These are phyloP conservation scores for Xylariaceae sp. DNA, from an alignment of 2,329 filamentous ascomycete genomes.

Conservation along the genomic window DNA sequence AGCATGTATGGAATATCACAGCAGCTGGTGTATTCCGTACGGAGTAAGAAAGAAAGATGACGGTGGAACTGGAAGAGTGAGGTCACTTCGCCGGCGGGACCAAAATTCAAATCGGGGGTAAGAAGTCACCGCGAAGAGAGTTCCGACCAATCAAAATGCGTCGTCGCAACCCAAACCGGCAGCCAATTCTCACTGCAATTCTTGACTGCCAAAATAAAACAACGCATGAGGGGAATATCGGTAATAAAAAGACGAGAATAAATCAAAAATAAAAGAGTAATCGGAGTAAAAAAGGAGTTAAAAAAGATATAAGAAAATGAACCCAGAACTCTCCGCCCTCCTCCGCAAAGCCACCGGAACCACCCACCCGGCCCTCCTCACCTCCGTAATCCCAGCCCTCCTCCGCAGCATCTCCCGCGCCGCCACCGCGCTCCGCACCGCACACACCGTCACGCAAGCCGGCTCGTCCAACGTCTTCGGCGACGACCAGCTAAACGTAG, in stretches of 20 bases:
- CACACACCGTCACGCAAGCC: conserved; percentile 42
- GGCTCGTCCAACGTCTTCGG: conserved; percentile 53
- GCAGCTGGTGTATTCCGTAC: no score
- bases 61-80: no score
- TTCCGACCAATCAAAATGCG: not conserved
- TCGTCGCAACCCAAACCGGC: not conserved
- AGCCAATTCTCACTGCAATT: not conserved
- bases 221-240: not conserved
- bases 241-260: not conserved
- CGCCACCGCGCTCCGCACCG: conserved; percentile 38
- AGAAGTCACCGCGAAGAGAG: no score
- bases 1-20: no score
- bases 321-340: not conserved
- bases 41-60: no score
- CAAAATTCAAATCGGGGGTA: no score
- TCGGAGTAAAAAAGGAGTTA: no score
- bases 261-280: not conserved
- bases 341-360: conserved; percentile 12
- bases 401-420: conserved; percentile 43
- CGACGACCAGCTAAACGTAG: conserved; percentile 55
- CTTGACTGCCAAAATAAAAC: not conserved
- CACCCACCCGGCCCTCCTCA: conserved; percentile 32
- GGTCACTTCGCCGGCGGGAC: no score
- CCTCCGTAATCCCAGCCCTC: conserved; percentile 45
- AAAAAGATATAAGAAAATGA: not conserved